phyloP scores from a whole-genome alignment of 768 basidiomycete species.

The Pleurotus tuber-regium region DNA sequence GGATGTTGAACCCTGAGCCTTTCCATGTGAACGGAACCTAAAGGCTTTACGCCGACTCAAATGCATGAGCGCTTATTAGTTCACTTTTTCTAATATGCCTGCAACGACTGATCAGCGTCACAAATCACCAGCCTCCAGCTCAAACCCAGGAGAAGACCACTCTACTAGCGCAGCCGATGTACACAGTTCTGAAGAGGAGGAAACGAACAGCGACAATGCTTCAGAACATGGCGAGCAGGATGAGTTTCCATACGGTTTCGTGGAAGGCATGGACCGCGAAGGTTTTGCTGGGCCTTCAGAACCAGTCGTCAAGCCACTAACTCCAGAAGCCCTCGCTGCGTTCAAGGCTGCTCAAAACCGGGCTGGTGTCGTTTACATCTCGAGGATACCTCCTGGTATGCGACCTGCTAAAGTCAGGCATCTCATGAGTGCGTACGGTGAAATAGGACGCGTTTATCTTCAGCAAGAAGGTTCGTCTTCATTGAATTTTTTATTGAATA shows the following conservation, averaged over 20 bases:
- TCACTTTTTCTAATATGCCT: no score
- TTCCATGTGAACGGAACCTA: no score
- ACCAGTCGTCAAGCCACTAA: slow-evolving; percentile 70
- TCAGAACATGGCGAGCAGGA: background rate
- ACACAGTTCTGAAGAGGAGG: no score
- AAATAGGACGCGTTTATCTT: slow-evolving; percentile 89
- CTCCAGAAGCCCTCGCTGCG: slow-evolving; percentile 68
- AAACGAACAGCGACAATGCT: no score
- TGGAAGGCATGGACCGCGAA: slow-evolving; percentile 53
- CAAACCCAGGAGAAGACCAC: no score
- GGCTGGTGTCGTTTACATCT: slow-evolving; percentile 91
- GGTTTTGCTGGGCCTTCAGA: slow-evolving; percentile 57
- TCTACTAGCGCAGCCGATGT: no score
- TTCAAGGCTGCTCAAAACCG: slow-evolving; percentile 72
- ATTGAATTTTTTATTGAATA: background rate
- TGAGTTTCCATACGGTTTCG: slow-evolving; percentile 20
- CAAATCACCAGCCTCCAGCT: no score
- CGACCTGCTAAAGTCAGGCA: slow-evolving; percentile 94
- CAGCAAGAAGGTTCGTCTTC: slow-evolving; percentile 85
- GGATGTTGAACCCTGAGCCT: no score
- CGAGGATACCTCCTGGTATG: slow-evolving; percentile 97
- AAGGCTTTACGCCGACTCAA: no score
- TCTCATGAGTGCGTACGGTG: slow-evolving; percentile 86
- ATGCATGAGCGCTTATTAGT: no score
- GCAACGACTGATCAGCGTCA: no score